A percentile compares a stretch with the other conserved stretches of the same genome.
Evolutionary conservation across 139 green algal genomes (phyloP).

Genomic region (Gonium pectorale): DNA sequence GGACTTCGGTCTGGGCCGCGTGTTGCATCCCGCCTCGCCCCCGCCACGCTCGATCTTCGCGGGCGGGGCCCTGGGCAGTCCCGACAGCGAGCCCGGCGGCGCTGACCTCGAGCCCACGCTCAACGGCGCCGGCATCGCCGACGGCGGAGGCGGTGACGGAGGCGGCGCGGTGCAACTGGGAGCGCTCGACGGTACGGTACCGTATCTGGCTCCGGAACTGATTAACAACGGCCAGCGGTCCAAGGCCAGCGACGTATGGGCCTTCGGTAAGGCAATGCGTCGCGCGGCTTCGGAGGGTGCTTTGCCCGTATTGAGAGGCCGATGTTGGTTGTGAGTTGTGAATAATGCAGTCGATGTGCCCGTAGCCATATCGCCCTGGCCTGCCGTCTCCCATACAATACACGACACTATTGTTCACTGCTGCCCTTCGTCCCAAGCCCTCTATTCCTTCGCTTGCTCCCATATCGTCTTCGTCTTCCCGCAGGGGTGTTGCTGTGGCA

Average conservation of each 20-base stretch:
- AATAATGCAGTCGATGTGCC: too few relatives aligned
- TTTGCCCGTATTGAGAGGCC: background rate
- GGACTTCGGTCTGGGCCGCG: conserved; percentile 71
- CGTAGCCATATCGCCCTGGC: too few relatives aligned
- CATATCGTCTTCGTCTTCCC: too few relatives aligned
- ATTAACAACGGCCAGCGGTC: conserved; percentile 16
- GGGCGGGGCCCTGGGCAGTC: background rate
- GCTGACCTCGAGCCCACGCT: background rate
- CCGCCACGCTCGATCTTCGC: background rate
- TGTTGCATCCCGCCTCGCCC: background rate
- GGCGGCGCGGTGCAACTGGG: too few relatives aligned
- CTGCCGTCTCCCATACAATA: too few relatives aligned
- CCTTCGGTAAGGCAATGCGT: background rate
- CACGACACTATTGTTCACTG: too few relatives aligned
- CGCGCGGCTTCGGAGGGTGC: background rate
- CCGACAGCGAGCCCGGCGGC: background rate
- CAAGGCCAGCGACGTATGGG: conserved; percentile 37
- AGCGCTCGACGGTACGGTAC: conserved; percentile 21
- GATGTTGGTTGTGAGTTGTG: too few relatives aligned
- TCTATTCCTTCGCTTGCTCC: too few relatives aligned
- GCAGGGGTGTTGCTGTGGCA: conserved; percentile 39
- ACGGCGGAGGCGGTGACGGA: background rate
- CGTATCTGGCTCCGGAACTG: conserved; percentile 37
- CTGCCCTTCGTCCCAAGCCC: too few relatives aligned
- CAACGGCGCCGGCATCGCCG: background rate